These are phyloP conservation scores for Chytridium lagenaria DNA, from an alignment of 371 early-diverging fungal species.

Conservation along the genomic window DNA sequence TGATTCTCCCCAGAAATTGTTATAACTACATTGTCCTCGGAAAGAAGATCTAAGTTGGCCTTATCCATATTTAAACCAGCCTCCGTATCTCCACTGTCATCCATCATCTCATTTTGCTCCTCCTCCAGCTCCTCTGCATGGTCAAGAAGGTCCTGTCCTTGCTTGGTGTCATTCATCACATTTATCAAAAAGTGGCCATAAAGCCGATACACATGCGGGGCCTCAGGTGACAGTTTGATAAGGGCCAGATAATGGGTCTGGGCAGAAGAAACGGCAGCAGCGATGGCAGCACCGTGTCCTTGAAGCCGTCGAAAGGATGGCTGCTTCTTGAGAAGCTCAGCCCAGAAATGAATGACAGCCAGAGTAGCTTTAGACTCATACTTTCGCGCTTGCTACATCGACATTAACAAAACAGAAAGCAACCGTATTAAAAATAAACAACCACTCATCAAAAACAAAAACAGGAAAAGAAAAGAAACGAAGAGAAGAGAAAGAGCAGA, in stretches of 20 bases:
- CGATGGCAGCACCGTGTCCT: constrained; percentile 35
- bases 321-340: constrained; percentile 41
- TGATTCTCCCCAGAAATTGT: constrained; percentile 44
- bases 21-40: constrained; percentile 36
- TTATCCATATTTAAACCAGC: neutral
- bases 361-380: constrained; percentile 39
- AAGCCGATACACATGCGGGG: constrained; percentile 39
- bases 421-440: neutral
- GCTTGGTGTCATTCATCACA: constrained; percentile 45
- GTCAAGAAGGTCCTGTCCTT: constrained; percentile 42
- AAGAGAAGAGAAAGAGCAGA: neutral
- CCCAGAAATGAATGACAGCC: constrained; percentile 51
- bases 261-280: constrained; percentile 37
- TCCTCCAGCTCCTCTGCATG: constrained; percentile 55
- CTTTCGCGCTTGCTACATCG: too few species aligned
- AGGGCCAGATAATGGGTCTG: constrained; percentile 39
- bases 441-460: neutral
- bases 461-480: neutral
- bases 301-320: constrained; percentile 43
- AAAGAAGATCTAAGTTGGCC: constrained; percentile 24
- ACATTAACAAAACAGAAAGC: too few species aligned
- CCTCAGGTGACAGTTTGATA: constrained; percentile 40
- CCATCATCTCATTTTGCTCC: constrained; percentile 17
- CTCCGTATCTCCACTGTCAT: constrained; percentile 22
- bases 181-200: constrained; percentile 49